Evolutionary conservation across 2,329 filamentous ascomycete genomes (phyloP), one percentile per base, ranked within the genome.

Genomic region (Colletotrichum sp.): DNA sequence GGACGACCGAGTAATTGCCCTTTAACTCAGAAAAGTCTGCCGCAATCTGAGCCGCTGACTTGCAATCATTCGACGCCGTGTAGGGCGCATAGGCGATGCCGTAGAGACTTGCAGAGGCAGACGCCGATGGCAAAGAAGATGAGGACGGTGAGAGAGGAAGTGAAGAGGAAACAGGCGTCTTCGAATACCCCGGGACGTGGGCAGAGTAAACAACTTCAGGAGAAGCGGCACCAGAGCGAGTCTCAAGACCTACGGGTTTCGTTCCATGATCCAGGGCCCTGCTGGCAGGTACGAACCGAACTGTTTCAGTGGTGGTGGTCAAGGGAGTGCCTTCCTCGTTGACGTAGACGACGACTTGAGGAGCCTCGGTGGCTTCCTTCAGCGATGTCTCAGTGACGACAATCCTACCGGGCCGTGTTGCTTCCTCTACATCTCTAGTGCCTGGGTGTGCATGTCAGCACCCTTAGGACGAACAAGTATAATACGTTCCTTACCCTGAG

Each of bases 11-110:
- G 84, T 94, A 96, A 16, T 85, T 83, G 26, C 84, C 82, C 16
- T 86, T 86, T 32, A 92, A 87, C 68, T 84, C 85, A 18, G 86
- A 85, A 79, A 97, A 91, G 80, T 98, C 95, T 24, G 85, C 82
- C 76, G 90, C 87, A 68, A 98, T 89, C 79, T 95, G 87, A 2
- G 87, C 85, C 69, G 89, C 86, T 7, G 89, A 87, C 84, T 96
- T 97, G 89, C 95, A 98, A 72, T 85, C 85, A 34, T 90, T 87
- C 75, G 90, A 88, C 15, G 82, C 83, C 30, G 86, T 87, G 82
- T 89, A 90, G 1, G 88, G 88, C 2, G 88, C 87, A 78, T 90
- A 90, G 3, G 88, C 86, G 34, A 90, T 81, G 6, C 88, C 88
- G 36, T 86, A 84, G 21, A 77, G 66, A 26, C 9, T 71, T n/a